Evolutionary conservation across 1,284 basidiomycete genomes (phyloP), one percentile per base, ranked within the genome.

Genomic region (Sparassis latifolia): DNA sequence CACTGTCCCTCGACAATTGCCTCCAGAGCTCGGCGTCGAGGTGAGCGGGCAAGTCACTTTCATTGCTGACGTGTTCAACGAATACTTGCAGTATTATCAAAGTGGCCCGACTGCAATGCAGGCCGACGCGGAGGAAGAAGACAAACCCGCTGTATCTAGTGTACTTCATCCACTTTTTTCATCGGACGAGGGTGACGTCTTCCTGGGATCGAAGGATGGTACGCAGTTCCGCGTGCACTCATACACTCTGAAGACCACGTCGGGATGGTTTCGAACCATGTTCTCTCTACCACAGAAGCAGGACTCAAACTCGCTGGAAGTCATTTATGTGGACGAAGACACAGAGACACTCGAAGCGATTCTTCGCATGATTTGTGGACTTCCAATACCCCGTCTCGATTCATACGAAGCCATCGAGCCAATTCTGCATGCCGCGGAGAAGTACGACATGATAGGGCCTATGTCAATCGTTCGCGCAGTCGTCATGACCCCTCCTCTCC

Each of bases 361-460:
- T 5, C 69, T 86, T 3, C 74, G 75, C 53, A 81, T 86, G 75
- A 68, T 78, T 28, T 81, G 76, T 45, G 80, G 82, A 4, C 69
- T 81, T 6, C 45, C 76, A 2, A 70, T 84, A 27, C 66, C 73
- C 20, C 66, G 69, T 3, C 65, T 81, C n/a, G 67, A 70, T 44
- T 71, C 74, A 0, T 77, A 76, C 59, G 79, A 82, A 56, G 55
- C 64, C 33, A 63, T 84, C 51, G 80, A 83, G 50, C 67, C 72
- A 3, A 59, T 85, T 27, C 67, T 85, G 9, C 79, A 72, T 51
- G 79, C 80, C 0, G 76, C 81, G 0, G 82, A 85, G 56, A 84
- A 83, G 58, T 84, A 83, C 61, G 82, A 84, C 44, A 83, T 82
- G 76, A 74, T 78, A 0, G 82, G 81, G 0, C 79, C 82, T 1